Conservation (phyloP, 352 stramenopile species). For the Phytophthora podocarpi region DNA sequence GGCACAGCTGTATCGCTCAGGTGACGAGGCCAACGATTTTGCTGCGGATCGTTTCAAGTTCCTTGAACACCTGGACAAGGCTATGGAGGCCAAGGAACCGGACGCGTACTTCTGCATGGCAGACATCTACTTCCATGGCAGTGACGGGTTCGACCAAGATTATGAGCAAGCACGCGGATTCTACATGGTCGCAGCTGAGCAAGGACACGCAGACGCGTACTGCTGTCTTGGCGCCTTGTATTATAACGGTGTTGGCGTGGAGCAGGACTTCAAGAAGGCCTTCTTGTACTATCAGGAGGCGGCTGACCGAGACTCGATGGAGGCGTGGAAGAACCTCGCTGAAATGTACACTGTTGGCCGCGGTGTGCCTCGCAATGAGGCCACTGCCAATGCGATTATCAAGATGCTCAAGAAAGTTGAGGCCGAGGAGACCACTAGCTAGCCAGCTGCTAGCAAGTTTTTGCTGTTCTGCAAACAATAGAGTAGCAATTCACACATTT, state of each 20-base stretch:
- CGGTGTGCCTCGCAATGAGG: constrained; percentile 79
- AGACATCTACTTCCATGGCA: constrained; percentile 87
- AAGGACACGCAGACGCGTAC: constrained; percentile 71
- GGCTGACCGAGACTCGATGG: constrained; percentile 81
- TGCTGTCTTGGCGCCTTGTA: constrained; percentile 83
- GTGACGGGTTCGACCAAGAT: constrained; percentile 74
- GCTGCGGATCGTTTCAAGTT: constrained; percentile 59
- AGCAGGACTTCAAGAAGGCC: constrained; percentile 74
- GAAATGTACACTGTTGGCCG: constrained; percentile 85
- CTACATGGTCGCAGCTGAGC: constrained; percentile 72
- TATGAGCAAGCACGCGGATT: constrained; percentile 71
- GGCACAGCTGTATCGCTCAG: constrained; percentile 88
- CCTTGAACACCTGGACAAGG: constrained; percentile 64
- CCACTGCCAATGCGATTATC: constrained; percentile 82
- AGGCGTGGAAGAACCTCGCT: constrained; percentile 89
- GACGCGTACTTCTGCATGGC: constrained; percentile 87
- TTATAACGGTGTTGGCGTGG: constrained; percentile 77
- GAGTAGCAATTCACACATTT: constrained; percentile 3
- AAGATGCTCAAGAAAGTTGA: constrained; percentile 85
- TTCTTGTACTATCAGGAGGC: constrained; percentile 90
- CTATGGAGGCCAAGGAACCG: constrained; percentile 62
- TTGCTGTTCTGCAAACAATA: constrained; percentile 2
- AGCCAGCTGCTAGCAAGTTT: not conserved
- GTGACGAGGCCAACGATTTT: constrained; percentile 58
- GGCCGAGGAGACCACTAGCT: constrained; percentile 11